Evolutionary conservation across 2,329 filamentous ascomycete genomes (phyloP), one percentile per base, ranked within the genome.

Genomic region (Alternaria ventricosa): DNA sequence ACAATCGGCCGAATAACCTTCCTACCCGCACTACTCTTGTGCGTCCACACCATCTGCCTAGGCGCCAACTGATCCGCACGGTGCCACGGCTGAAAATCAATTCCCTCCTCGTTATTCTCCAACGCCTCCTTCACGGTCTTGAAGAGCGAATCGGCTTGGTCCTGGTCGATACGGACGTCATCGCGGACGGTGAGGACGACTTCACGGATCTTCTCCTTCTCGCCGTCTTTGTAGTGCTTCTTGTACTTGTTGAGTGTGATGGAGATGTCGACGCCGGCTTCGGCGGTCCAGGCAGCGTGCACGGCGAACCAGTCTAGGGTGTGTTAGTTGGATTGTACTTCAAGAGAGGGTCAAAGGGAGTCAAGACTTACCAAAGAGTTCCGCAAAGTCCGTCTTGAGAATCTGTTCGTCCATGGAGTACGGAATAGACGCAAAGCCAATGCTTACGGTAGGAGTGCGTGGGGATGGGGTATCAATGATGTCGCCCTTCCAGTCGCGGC

Each of bases 401-500:
- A 84, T 83, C 62, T 84, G 82, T 51, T 82, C 77, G 30, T 84
- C 82, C 70, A 84, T 75, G 1, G 80, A 82, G 74, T 80, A 84
- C 0, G 83, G 82, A 46, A 84, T 80, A 1, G 81, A 83, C 0
- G 82, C 80, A 63, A 84, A 84, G 15, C 83, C 83, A 0, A 84
- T 79, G 66, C 77, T 82, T 55, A 84, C 81, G 5, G 82, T 83
- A 0, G 82, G 83, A 1, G 82, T 84, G 36, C 77, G 81, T 5
- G 82, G 81, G 0, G 82, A 84, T 0, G 80, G 80, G 1, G 82
- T 84, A 68, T 84, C 82, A 50, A 84, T 81, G 15, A 84, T 67
- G 57, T 83, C 82, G 55, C 81, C 81, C 69, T 84, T 84, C 82
- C 82, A 84, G 75, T 84, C 83, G 41, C 82, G 75, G 9, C 83